Evolutionary conservation across 2,329 filamentous ascomycete species (phyloP).

Genomic region (Penicillium crustosum): DNA sequence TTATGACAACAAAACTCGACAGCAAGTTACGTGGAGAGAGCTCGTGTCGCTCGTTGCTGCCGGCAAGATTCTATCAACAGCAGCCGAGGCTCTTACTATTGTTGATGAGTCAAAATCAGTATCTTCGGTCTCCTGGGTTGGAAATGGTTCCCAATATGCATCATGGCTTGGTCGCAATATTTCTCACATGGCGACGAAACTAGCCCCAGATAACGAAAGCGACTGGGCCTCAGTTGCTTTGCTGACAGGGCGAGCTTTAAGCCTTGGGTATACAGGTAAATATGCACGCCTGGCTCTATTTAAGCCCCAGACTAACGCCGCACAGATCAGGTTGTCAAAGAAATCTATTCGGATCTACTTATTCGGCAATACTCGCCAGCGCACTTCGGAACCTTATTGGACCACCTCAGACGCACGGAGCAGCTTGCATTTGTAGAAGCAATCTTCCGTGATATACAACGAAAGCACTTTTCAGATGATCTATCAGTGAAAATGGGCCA

Average conservation of each 20-base stretch:
- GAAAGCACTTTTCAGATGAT: constrained; percentile 37
- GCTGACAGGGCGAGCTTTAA: constrained; percentile 60
- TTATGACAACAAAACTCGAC: constrained; percentile 46
- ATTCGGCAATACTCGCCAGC: constrained; percentile 27
- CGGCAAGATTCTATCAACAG: constrained; percentile 58
- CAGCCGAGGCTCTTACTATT: constrained; percentile 55
- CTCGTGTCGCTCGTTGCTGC: constrained; percentile 59
- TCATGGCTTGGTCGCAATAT: constrained; percentile 71
- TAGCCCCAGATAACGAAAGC: constrained; percentile 42
- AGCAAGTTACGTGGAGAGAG: constrained; percentile 63
- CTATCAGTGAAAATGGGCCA: constrained; percentile 14
- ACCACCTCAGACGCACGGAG: constrained; percentile 49
- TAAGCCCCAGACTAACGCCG: constrained; percentile 14
- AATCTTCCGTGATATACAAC: constrained; percentile 47
- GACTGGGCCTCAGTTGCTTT: constrained; percentile 41
- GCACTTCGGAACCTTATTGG: constrained; percentile 42
- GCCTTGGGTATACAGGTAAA: constrained; percentile 70
- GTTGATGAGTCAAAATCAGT: constrained; percentile 31
- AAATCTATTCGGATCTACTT: constrained; percentile 42
- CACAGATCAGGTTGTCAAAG: constrained; percentile 42
- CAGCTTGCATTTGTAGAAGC: constrained; percentile 49
- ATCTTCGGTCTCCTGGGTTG: constrained; percentile 57
- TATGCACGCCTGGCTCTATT: background rate
- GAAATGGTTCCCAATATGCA: constrained; percentile 64
- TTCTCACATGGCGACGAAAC: constrained; percentile 39